Base-by-base conservation (phyloP, 208 protist species). In the Trypanosoma avium region DNA sequence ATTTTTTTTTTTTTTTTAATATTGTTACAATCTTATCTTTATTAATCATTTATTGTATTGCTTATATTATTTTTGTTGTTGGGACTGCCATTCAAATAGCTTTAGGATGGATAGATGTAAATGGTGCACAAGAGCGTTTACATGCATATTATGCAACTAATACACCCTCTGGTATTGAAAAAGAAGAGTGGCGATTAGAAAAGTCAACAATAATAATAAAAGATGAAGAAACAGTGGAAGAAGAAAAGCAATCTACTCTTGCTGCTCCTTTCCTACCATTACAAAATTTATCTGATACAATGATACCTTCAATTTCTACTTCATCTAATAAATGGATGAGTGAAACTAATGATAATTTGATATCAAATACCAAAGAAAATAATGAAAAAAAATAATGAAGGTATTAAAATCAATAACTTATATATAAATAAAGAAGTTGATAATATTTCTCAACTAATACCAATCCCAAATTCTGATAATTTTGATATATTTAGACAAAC, bases 141-240 rank as follows among this genome's bases (percentile, higher is more conserved):
- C 55, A 63, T n/a, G 69, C 55, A 6, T 85, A 87, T 54, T 70
- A 83, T 71, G 60, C 47, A 12, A 45, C 46, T 12, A 73, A 79
- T 46, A 53, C 53, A 12, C 52, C 64, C 15, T 24, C 45, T 6
- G 70, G 65, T 30, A 62, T 71, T 10, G 77, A 68, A 29, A 17
- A 43, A 40, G 8, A 29, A 29, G n/a, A 4, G 30, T 4, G 30
- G 45, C 13, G 10, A 3, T n/a, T 49, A 33, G 38, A 10, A 17
- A 4, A 12, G 12, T 3, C 6, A n/a, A 46, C 15, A 47, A 13
- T 30, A 21, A n/a, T 10, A 30, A 9, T 43, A 27, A 43, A 7
- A 42, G 29, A 22, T 50, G 12, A 27, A 36, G 26, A 8, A 35
- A 15, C n/a, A 19, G 4, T 3, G 26, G 6, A 1, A 9, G 36